phyloP scores from a whole-genome alignment of 345 rosid species.

The Firmiana major region DNA sequence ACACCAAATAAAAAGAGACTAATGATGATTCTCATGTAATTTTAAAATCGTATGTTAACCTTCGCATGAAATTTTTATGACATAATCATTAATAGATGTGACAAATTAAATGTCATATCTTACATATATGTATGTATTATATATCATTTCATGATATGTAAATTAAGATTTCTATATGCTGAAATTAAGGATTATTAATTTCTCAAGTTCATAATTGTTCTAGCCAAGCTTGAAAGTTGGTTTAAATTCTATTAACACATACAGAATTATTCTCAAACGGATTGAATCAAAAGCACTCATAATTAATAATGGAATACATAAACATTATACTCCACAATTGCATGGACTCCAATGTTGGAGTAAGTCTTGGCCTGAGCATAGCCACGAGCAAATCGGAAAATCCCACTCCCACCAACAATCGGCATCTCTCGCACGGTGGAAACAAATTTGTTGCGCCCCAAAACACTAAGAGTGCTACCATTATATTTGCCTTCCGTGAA shows the following conservation, averaged over 20 bases:
- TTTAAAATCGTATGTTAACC: too few species aligned
- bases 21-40: too few species aligned
- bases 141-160: too few species aligned
- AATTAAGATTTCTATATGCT: too few species aligned
- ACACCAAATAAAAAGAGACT: too few species aligned
- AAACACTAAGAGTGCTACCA: not conserved
- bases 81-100: too few species aligned
- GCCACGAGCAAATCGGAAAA: not conserved
- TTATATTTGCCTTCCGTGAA: not conserved
- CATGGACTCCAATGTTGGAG: not conserved
- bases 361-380: not conserved
- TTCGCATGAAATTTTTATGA: too few species aligned
- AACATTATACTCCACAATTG: not conserved
- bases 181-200: too few species aligned
- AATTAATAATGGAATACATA: not conserved
- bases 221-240: not conserved
- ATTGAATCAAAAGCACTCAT: not conserved
- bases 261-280: not conserved
- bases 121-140: too few species aligned
- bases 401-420: not conserved
- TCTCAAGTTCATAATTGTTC: not conserved
- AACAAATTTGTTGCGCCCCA: not conserved
- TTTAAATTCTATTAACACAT: too few species aligned
- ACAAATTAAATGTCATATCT: not conserved
- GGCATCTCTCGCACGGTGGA: not conserved